Evolutionary conservation across 2,329 filamentous ascomycete genomes (phyloP), one percentile per base, ranked within the genome.

Genomic region (Ophiognomonia clavigignenti-juglandacearum): DNA sequence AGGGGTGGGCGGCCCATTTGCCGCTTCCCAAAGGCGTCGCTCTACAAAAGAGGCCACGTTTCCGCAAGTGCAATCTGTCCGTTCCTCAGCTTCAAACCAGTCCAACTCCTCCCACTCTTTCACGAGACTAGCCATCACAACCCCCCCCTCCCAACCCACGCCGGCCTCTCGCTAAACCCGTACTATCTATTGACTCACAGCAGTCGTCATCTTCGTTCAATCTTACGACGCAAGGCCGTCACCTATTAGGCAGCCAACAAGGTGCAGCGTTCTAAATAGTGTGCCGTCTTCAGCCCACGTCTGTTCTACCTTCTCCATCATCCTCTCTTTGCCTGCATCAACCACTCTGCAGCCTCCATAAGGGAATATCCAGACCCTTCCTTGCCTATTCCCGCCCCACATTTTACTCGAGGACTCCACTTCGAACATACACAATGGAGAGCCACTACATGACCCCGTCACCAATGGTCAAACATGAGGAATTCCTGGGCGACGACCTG

Each of bases 401-500:
- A n/a, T n/a, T n/a, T n/a, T n/a, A n/a, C n/a, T n/a, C n/a, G n/a
- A n/a, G n/a, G n/a, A n/a, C n/a, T n/a, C n/a, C n/a, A n/a, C n/a
- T n/a, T n/a, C n/a, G n/a, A n/a, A n/a, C n/a, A n/a, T n/a, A 4
- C 11, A 32, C 6, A 9, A 32, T 45, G 43, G 43, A 45, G 51
- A n/a, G n/a, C n/a, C 62, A 66, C 61, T 37, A 39, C 43, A 34
- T 45, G 63, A 66, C 65, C 40, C 57, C 59, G 13, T 67, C 72
- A 48, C 68, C 73, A 31, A 59, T 66, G 50, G 59, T 74, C 61
- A 78, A 79, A 63, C 69, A 77, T 54, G 74, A 80, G 62, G 58
- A 67, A 49, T 79, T 75, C 34, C 75, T 75, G 3, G 64, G 72
- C 60, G 77, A 80, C 3, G 67, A 70, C 52, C 74, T 71, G 58